Conservation (phyloP, 257 asterid genomes). For the Capsicum pubescens region DNA sequence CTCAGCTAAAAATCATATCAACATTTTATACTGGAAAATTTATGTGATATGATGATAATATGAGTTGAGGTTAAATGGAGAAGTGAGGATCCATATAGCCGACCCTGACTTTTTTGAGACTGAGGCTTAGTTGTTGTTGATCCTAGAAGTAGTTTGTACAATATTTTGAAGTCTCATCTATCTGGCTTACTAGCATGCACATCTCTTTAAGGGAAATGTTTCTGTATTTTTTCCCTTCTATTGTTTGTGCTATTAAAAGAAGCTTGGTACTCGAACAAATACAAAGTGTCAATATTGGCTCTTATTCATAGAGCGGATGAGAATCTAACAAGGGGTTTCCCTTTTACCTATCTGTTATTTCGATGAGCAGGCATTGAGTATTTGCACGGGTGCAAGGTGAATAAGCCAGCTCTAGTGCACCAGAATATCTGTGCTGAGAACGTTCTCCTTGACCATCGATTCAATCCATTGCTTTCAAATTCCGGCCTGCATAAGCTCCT, state of each 20-base stretch:
- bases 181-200: not conserved
- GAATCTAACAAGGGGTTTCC: not conserved
- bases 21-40: not conserved
- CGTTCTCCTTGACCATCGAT: conserved; percentile 64
- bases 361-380: conserved; percentile 70
- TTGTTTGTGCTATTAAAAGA: not conserved
- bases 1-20: not conserved
- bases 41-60: not conserved
- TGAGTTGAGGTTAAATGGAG: too few species aligned
- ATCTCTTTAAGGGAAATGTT: not conserved
- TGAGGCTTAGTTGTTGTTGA: not conserved
- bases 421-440: conserved; percentile 86
- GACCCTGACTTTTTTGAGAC: too few species aligned
- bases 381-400: conserved; percentile 62
- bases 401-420: conserved; percentile 75
- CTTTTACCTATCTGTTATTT: not conserved
- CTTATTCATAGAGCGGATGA: not conserved
- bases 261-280: not conserved
- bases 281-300: not conserved
- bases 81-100: too few species aligned
- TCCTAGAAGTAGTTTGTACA: not conserved
- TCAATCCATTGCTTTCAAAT: conserved; percentile 73
- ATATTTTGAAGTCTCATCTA: not conserved
- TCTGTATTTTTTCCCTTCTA: not conserved
- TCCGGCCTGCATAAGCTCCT: conserved; percentile 88